Conservation (phyloP, 164 flowering plant species). For the Vitis vinifera region DNA sequence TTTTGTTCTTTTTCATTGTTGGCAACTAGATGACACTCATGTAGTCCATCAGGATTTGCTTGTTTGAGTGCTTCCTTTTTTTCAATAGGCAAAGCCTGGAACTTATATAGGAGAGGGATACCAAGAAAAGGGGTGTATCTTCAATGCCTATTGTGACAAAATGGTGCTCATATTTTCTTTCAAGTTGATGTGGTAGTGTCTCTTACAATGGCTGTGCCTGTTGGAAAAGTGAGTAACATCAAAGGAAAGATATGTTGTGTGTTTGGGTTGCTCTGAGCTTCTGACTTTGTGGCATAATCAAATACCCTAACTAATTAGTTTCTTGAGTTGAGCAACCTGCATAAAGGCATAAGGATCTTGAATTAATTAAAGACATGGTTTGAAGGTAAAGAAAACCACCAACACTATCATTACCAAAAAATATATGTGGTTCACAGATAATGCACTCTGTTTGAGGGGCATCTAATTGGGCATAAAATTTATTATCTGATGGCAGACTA, state of each 20-base stretch:
- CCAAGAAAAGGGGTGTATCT: neutral
- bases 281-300: neutral
- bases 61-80: no score
- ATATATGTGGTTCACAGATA: no score
- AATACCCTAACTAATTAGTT: neutral
- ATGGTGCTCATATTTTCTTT: neutral
- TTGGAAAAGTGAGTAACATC: neutral
- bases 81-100: neutral
- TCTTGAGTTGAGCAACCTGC: neutral
- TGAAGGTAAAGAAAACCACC: neutral
- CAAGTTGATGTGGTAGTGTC: neutral
- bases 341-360: neutral
- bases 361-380: neutral
- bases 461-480: no score
- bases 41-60: no score
- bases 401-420: neutral
- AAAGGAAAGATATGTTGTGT: neutral
- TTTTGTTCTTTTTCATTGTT: neutral
- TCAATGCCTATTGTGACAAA: neutral
- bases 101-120: neutral
- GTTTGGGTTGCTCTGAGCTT: neutral
- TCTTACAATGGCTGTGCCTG: neutral
- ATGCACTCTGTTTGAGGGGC: no score
- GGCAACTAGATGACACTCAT: neutral
- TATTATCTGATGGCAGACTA: no score